These are phyloP conservation scores for Mentha longifolia DNA, from an alignment of 257 asterid genomes.

Conservation along the genomic window DNA sequence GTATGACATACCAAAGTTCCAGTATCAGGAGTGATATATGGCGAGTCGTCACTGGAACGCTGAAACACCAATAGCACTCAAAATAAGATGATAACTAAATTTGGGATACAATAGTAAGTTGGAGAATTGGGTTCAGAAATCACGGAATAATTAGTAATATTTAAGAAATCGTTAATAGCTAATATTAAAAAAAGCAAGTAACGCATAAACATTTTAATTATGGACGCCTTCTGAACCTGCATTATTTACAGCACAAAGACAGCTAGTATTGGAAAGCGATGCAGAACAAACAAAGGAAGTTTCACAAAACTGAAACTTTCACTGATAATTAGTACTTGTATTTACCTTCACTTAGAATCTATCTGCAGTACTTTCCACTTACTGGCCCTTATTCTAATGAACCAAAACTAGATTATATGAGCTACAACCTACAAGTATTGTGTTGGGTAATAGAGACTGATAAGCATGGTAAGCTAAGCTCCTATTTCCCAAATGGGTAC, in stretches of 20 bases:
- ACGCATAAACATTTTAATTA: not conserved
- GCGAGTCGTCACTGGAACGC: conserved; percentile 75
- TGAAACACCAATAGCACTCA: conserved; percentile 52
- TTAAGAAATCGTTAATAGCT: not conserved
- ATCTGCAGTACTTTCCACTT: conserved; percentile 4
- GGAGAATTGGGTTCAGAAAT: conserved; percentile 25
- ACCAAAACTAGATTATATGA: conserved; percentile 2
- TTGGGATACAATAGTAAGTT: conserved; percentile 18
- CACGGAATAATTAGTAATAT: conserved; percentile 7
- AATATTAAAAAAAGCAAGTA: conserved; percentile 4
- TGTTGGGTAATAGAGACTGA: too few relatives aligned
- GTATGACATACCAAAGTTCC: conserved; percentile 81
- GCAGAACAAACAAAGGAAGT: not conserved
- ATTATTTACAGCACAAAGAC: conserved; percentile 8
- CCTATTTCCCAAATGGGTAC: too few relatives aligned
- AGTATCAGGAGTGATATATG: conserved; percentile 73
- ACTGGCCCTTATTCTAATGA: conserved; percentile 12
- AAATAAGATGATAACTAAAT: conserved; percentile 34
- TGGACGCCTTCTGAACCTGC: conserved; percentile 12
- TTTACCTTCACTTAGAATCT: conserved; percentile 7
- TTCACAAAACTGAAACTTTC: not conserved
- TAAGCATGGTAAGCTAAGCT: too few relatives aligned
- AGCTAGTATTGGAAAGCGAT: conserved; percentile 2
- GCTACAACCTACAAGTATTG: conserved; percentile 25
- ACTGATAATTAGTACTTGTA: not conserved